Evolutionary conservation across 345 rosid genomes (phyloP), one percentile per base, ranked within the genome.

Genomic region (Laguncularia racemosa): DNA sequence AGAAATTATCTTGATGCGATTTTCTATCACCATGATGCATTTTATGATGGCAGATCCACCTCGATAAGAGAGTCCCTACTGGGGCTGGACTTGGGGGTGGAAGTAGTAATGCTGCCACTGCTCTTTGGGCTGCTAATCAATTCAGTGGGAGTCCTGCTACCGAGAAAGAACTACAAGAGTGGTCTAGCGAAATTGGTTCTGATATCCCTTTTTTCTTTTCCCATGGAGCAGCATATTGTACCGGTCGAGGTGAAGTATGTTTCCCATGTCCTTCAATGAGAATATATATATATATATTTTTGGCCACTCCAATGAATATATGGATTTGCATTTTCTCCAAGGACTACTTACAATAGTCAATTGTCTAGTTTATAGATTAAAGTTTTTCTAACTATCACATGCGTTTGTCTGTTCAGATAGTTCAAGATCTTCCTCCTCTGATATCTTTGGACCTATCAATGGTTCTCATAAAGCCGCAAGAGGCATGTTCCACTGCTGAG

Each of bases 41-140:
- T 33, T 7, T 33, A 1, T 33, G 40, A 33, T 65, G 60, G 66
- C 76, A 89, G 97, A 75, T 89, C 70, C 99, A 93, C 73, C 78
- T 93, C 58, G 95, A 89, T 61, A 89, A 93, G 73, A 84, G 74
- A 65, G 92, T 87, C 64, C 97, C 97, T 17, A 84, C 90, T 0
- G 99, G 99, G 26, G 97, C 96, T 28, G 99, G 97, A 26, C 95
- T 93, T 46, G 97, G 95, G 50, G 97, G 99, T 71, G 99, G 99
- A 65, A 89, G 96, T 69, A 85, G 97, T 72, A 89, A 93, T 79
- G 99, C 97, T 58, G 97, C 97, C 46, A 93, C 97, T 28, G 97
- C 99, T 21, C 90, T 93, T 33, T 93, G 99, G 99, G 99, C 97
- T 9, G 99, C 96, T 48, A 93, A 93, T 76, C 85, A 85, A 73